Evolutionary conservation across 345 rosid species (phyloP).

Genomic region (Eucalyptus regnans): DNA sequence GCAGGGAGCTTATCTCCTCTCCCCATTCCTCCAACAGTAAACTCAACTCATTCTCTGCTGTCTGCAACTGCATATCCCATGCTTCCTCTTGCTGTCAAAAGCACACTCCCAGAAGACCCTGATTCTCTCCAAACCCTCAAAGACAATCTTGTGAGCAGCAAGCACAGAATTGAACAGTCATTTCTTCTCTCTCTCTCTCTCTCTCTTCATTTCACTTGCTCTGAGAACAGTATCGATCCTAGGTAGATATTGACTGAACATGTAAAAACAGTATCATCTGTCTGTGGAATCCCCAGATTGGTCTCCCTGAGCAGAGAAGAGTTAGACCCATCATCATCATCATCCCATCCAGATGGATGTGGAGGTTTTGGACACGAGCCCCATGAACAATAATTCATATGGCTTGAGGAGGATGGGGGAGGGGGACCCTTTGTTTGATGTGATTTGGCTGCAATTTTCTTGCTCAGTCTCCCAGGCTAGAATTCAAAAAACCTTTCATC

Average conservation of each 20-base stretch:
- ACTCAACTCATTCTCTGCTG: not conserved
- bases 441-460: not conserved
- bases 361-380: not conserved
- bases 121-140: not conserved
- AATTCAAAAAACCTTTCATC: not conserved
- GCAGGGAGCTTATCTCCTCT: not conserved
- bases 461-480: not conserved
- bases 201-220: not conserved
- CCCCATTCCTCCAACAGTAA: not conserved
- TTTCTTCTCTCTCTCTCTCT: not conserved
- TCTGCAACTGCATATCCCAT: not conserved
- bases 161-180: not conserved
- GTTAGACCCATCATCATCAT: not conserved
- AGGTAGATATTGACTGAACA: not conserved
- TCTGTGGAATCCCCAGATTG: not conserved
- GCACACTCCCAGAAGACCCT: not conserved
- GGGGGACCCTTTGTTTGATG: not conserved
- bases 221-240: not conserved
- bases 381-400: not conserved
- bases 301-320: not conserved
- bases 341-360: not conserved
- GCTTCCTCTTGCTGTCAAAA: not conserved
- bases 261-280: not conserved
- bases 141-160: not conserved
- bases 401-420: not conserved